A percentile compares a stretch with the other conserved stretches of the same genome.
Conservation (phyloP, 495 filamentous ascomycete species). For the Aspergillus avenaceus region DNA sequence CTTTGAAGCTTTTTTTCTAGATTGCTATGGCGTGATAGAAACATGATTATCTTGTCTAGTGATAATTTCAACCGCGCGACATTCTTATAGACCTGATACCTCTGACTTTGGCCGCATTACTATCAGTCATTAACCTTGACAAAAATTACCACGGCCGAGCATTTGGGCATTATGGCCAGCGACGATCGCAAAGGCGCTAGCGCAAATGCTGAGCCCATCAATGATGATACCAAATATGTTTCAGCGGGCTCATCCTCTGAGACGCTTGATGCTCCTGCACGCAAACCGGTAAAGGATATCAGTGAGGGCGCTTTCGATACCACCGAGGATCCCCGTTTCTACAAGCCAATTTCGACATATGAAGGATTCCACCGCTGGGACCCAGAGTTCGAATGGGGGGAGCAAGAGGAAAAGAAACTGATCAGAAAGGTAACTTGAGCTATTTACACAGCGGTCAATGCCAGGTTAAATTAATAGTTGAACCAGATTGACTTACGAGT, state of each 20-base stretch:
- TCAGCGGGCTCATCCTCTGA: constrained; percentile 24
- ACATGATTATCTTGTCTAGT: not conserved
- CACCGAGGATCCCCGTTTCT: constrained; percentile 41
- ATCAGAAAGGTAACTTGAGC: constrained; percentile 64
- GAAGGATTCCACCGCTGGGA: constrained; percentile 76
- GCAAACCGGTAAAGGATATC: constrained; percentile 9
- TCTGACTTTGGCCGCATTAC: not conserved
- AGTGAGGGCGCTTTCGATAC: constrained; percentile 35
- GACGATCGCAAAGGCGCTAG: constrained; percentile 9
- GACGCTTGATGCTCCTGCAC: constrained; percentile 13
- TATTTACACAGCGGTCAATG: not conserved
- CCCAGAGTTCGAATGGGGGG: constrained; percentile 66
- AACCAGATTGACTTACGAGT: constrained; percentile 51
- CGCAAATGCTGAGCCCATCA: constrained; percentile 1
- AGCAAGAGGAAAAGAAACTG: constrained; percentile 62
- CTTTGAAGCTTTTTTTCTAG: not conserved
- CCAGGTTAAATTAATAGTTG: not conserved
- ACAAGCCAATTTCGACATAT: constrained; percentile 58
- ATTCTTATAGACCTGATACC: no score
- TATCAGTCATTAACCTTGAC: not conserved
- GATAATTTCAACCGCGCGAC: no score
- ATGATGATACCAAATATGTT: constrained; percentile 8
- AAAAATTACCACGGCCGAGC: not conserved
- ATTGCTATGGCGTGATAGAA: constrained; percentile 13
- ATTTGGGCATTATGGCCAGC: constrained; percentile 9